Evolutionary conservation across 306 rosid species (phyloP), one percentile per base, ranked within the genome.

Genomic region (Crotalaria pallida): DNA sequence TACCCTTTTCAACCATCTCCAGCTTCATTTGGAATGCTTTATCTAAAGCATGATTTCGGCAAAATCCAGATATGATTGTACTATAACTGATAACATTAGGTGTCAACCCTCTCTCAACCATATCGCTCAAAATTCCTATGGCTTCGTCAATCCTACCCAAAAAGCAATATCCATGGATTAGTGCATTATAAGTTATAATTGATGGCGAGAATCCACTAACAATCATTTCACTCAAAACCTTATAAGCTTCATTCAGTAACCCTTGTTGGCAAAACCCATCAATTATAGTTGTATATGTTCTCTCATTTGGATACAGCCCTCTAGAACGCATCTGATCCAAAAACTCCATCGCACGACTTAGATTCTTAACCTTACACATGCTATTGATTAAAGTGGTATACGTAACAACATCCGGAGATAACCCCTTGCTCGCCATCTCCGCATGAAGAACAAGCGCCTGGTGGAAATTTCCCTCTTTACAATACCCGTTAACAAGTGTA

Each of bases 11-110:
- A 50, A 84, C 74, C 98, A 93, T 88, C 84, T 85, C 90, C 52
- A 23, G 69, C 81, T 93, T 93, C 79, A 85, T 74, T 59, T 74
- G 75, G 69, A 93, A 88, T 0, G 96, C 96, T 43, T 77, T 93
- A 22, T 74, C 96, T 34, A 93, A 23, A 36, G 90, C 93, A n/a
- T 77, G 84, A 77, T 69, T 76, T 44, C 82, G 65, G 64, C 96
- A 93, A 72, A 85, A 88, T 68, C 96, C 88, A 17, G 96, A 85
- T 76, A 93, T 85, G 24, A 90, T 70, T 21, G 98, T 88, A 77
- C 96, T 88, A 77, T 93, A 88, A 79, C 88, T 93, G 15, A 93
- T 88, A 15, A 88, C 87, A 81, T 93, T 93, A 7, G 90, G 96
- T 16, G 41, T 67, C 70, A 92, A 76, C 24, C 92, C 91, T 68